Conservation (phyloP, 805 yeast species). For the Metschnikowia cerradonensis region DNA sequence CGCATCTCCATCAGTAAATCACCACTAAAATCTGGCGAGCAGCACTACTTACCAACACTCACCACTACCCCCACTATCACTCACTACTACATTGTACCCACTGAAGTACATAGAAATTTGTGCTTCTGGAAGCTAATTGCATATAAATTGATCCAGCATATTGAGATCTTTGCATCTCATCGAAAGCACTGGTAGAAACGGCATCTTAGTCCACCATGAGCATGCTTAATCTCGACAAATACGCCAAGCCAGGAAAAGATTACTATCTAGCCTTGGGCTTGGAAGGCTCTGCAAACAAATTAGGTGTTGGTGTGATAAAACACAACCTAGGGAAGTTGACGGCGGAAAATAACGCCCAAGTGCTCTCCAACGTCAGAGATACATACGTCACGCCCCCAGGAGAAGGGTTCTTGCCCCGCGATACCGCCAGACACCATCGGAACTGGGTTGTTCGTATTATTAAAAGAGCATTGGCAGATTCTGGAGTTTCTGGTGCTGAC, state of each 20-base stretch:
- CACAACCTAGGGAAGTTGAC: slow-evolving; percentile 63
- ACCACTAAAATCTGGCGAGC: neutral
- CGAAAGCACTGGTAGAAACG: neutral
- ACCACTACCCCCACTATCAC: neutral
- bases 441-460: slow-evolving; percentile 88
- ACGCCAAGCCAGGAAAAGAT: slow-evolving; percentile 39
- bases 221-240: slow-evolving; percentile 42
- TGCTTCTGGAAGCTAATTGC: neutral
- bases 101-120: neutral
- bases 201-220: neutral
- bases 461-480: slow-evolving; percentile 59
- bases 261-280: slow-evolving; percentile 78
- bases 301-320: slow-evolving; percentile 88
- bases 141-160: neutral
- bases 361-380: slow-evolving; percentile 87
- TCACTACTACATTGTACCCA: neutral
- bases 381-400: slow-evolving; percentile 97
- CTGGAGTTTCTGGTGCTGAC: slow-evolving; percentile 48
- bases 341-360: slow-evolving; percentile 59
- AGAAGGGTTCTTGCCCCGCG: slow-evolving; percentile 94
- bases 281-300: slow-evolving; percentile 96
- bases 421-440: slow-evolving; percentile 93
- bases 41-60: neutral
- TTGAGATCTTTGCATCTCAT: no score
- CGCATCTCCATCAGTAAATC: neutral